Evolutionary conservation across 495 filamentous ascomycete species (phyloP).

Genomic region (Lophiostoma macrostomum): DNA sequence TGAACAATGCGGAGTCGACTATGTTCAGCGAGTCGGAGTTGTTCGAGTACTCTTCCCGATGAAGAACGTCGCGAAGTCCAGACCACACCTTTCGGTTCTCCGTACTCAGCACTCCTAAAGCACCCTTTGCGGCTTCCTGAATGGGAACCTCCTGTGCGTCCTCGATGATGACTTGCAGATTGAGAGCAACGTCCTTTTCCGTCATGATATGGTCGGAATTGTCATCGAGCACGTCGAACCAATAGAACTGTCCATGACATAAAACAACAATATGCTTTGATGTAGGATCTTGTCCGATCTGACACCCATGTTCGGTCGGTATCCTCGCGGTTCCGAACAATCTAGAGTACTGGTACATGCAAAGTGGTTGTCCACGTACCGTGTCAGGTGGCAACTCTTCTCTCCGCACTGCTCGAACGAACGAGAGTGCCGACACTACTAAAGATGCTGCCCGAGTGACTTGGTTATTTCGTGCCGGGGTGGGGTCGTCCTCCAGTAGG

Average conservation of each 20-base stretch:
- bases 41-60: constrained; percentile 79
- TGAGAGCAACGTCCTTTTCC: constrained; percentile 88
- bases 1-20: constrained; percentile 90
- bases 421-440: constrained; percentile 83
- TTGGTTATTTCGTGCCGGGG: constrained; percentile 91
- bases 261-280: constrained; percentile 92
- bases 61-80: constrained; percentile 82
- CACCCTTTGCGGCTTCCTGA: constrained; percentile 90
- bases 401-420: constrained; percentile 87
- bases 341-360: constrained; percentile 97
- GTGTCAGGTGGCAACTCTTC: constrained; percentile 93
- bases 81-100: constrained; percentile 98
- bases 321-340: constrained; percentile 94
- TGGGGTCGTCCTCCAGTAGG: constrained; percentile 94
- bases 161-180: constrained; percentile 86
- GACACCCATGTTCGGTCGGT: constrained; percentile 90
- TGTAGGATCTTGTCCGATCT: constrained; percentile 87
- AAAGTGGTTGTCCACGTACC: constrained; percentile 74
- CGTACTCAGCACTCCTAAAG: constrained; percentile 88
- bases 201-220: constrained; percentile 96
- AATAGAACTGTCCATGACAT: constrained; percentile 96
- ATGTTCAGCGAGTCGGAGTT: constrained; percentile 93
- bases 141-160: constrained; percentile 87
- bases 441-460: constrained; percentile 92
- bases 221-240: constrained; percentile 96